phyloP scores from a whole-genome alignment of 2,329 filamentous ascomycete genomes.

The Berkeleyomyces basicola region DNA sequence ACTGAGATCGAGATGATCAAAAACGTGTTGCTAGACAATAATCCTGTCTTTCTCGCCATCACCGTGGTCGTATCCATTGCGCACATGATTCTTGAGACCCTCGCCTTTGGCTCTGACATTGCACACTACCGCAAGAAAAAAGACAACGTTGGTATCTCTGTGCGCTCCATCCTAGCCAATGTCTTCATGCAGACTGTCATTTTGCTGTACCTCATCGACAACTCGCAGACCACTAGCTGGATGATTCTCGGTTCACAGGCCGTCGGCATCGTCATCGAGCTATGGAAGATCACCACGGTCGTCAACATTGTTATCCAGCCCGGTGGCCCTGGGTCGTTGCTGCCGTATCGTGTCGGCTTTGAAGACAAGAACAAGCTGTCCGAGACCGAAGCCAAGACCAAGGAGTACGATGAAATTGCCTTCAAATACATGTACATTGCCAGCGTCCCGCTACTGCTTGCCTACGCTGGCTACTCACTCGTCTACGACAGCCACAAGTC shows the following conservation, averaged over 20 bases:
- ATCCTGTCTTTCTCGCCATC: slow-evolving; percentile 73
- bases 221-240: slow-evolving; percentile 95
- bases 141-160: slow-evolving; percentile 91
- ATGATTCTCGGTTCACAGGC: slow-evolving; percentile 95
- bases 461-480: slow-evolving; percentile 81
- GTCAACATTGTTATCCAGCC: slow-evolving; percentile 73
- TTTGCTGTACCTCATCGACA: slow-evolving; percentile 92
- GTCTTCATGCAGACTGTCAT: slow-evolving; percentile 96
- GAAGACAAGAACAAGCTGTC: slow-evolving; percentile 95
- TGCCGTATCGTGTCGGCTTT: slow-evolving; percentile 70
- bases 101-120: slow-evolving; percentile 96
- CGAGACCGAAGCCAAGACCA: slow-evolving; percentile 91
- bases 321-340: slow-evolving; percentile 45
- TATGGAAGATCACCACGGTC: slow-evolving; percentile 93
- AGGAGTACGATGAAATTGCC: slow-evolving; percentile 94
- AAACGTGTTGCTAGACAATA: slow-evolving; percentile 84
- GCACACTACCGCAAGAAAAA: slow-evolving; percentile 99
- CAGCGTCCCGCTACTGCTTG: slow-evolving; percentile 73
- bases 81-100: slow-evolving; percentile 87
- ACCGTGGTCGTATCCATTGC: slow-evolving; percentile 73
- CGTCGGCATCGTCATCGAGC: slow-evolving; percentile 52
- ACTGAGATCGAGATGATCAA: slow-evolving; percentile 96
- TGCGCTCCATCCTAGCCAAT: slow-evolving; percentile 89
- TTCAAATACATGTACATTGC: slow-evolving; percentile 94
- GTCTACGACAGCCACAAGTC: slow-evolving; percentile 92